These are phyloP conservation scores for Dionaea muscipula DNA, from an alignment of 179 eudicot species.

Conservation along the genomic window DNA sequence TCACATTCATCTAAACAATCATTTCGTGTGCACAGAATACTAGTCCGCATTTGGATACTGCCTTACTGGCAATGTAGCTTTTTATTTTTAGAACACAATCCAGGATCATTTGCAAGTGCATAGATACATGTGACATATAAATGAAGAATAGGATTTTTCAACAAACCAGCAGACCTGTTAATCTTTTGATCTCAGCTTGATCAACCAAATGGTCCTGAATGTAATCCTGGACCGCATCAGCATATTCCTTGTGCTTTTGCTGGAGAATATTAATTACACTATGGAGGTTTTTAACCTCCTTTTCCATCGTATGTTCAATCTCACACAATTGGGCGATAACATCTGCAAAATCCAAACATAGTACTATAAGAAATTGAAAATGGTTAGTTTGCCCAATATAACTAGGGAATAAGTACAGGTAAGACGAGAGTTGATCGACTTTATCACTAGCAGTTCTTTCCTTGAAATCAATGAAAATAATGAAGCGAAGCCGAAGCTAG, in stretches of 20 bases:
- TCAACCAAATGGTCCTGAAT: slow-evolving; percentile 42
- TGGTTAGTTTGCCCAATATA: too few relatives aligned
- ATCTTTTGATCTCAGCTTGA: slow-evolving; percentile 56
- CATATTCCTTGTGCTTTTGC: slow-evolving; percentile 55
- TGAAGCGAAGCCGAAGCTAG: too few relatives aligned
- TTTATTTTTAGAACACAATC: neutral
- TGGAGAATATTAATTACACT: slow-evolving; percentile 49
- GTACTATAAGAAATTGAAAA: too few relatives aligned
- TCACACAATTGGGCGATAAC: slow-evolving; percentile 24
- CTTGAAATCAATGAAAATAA: too few relatives aligned
- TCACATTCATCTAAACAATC: slow-evolving; percentile 4
- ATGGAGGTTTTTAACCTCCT: slow-evolving; percentile 42
- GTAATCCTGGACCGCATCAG: slow-evolving; percentile 43
- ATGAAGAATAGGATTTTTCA: slow-evolving; percentile 3
- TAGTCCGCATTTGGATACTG: neutral
- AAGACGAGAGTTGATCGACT: too few relatives aligned
- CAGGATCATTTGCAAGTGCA: too few relatives aligned
- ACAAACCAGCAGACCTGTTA: slow-evolving; percentile 35
- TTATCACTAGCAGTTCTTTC: too few relatives aligned
- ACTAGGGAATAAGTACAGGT: too few relatives aligned
- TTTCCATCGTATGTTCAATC: slow-evolving; percentile 49
- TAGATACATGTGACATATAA: too few relatives aligned
- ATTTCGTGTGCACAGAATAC: neutral
- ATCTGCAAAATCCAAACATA: slow-evolving; percentile 33
- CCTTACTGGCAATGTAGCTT: too few relatives aligned